A percentile compares a stretch with the other conserved stretches of the same genome.
Conservation (phyloP, 1,139 yeast genomes). For the Tardiomyces digboiensis region DNA sequence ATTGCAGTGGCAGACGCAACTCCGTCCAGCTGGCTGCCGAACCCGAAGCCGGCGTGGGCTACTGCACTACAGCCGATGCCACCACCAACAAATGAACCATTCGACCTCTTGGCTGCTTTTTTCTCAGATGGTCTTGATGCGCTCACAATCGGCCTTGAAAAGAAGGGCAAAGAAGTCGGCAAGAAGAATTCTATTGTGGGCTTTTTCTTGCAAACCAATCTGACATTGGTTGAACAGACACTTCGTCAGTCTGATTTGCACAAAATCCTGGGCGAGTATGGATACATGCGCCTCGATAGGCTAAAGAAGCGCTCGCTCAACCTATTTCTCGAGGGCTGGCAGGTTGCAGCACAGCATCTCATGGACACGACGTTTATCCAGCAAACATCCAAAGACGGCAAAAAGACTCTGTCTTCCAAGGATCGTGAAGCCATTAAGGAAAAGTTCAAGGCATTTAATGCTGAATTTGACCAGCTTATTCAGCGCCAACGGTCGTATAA, state of each 20-base stretch:
- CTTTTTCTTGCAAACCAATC: constrained; percentile 58
- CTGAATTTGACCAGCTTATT: constrained; percentile 69
- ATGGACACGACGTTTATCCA: constrained; percentile 36
- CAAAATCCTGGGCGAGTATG: constrained; percentile 51
- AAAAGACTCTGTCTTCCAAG: constrained; percentile 40
- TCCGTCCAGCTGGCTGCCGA: constrained; percentile 67
- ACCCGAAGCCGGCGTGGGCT: background rate
- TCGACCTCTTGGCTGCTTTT: constrained; percentile 49
- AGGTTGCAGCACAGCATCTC: constrained; percentile 61
- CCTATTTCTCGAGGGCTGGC: constrained; percentile 78
- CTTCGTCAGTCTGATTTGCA: constrained; percentile 51
- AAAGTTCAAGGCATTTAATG: constrained; percentile 71
- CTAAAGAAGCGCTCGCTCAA: constrained; percentile 69
- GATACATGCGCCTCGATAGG: constrained; percentile 56
- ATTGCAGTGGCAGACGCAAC: constrained; percentile 42
- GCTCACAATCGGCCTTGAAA: constrained; percentile 50
- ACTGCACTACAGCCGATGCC: constrained; percentile 13
- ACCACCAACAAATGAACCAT: constrained; percentile 27
- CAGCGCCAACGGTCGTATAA: constrained; percentile 53
- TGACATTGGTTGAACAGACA: constrained; percentile 66
- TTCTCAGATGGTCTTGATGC: constrained; percentile 72
- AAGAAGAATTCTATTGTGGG: constrained; percentile 36
- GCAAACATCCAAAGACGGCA: constrained; percentile 10
- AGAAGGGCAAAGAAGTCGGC: constrained; percentile 37
- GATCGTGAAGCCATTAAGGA: constrained; percentile 84